phyloP scores from a whole-genome alignment of 2,329 filamentous ascomycete species.

The Dichotomopilus funicola region DNA sequence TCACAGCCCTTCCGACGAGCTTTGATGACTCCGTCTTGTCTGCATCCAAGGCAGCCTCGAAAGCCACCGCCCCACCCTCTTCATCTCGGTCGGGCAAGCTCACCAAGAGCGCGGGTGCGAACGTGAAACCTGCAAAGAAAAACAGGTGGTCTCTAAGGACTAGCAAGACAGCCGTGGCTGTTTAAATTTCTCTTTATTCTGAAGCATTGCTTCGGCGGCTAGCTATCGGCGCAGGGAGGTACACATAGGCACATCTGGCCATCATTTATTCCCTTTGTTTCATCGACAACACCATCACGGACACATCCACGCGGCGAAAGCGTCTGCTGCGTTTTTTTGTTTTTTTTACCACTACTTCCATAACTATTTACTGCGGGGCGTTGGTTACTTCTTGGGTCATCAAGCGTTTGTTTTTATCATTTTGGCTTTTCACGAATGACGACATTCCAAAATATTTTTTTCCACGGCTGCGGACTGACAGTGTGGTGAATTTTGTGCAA shows the following conservation, averaged over 20 bases:
- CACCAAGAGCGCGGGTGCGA: constrained; percentile 16
- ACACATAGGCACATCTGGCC: not conserved
- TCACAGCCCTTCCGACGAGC: constrained; percentile 16
- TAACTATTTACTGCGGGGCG: not conserved
- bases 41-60: constrained; percentile 10
- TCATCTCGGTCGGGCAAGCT: constrained; percentile 23
- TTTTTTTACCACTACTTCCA: not conserved
- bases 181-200: constrained; percentile 14
- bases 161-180: constrained; percentile 25
- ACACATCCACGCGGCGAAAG: constrained; percentile 4
- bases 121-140: constrained; percentile 28
- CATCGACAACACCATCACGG: constrained; percentile 5
- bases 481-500: constrained; percentile 1
- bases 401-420: constrained; percentile 4
- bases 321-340: constrained; percentile 4
- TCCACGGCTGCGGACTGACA: not conserved
- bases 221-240: not conserved
- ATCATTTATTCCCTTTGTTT: constrained; percentile 9
- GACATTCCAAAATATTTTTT: constrained; percentile 6
- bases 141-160: constrained; percentile 28
- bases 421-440: constrained; percentile 4
- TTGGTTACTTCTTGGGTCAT: constrained; percentile 10
- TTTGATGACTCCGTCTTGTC: constrained; percentile 21
- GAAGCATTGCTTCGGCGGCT: not conserved
- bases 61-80: constrained; percentile 3